These are phyloP conservation scores for Trichoderma virens DNA, from an alignment of 495 filamentous ascomycete genomes.

Conservation along the genomic window DNA sequence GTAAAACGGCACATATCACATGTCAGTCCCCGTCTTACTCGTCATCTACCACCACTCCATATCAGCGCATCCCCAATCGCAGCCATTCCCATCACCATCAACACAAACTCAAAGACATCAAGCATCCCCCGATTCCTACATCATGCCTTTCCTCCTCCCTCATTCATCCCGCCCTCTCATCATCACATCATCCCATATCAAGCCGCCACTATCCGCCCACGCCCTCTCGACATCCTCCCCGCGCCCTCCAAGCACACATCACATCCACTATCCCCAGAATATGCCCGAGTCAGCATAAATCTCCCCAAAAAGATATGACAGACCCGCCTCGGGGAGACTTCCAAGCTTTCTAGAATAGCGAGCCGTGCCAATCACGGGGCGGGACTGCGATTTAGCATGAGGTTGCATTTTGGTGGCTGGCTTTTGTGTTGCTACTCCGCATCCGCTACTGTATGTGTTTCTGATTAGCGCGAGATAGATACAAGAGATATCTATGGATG, in stretches of 20 bases:
- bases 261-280: neutral
- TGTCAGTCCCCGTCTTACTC: too few species aligned
- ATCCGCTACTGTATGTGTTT: neutral
- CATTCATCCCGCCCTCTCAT: neutral
- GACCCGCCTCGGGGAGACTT: neutral
- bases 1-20: too few species aligned
- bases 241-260: constrained; percentile 3
- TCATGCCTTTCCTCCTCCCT: neutral
- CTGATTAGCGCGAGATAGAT: neutral
- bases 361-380: neutral
- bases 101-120: neutral
- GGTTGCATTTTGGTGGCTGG: neutral
- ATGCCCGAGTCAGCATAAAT: neutral
- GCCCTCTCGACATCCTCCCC: neutral
- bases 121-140: neutral
- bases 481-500: neutral
- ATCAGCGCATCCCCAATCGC: too few species aligned
- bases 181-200: neutral
- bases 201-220: neutral
- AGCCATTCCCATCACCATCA: neutral
- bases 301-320: neutral
- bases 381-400: neutral
- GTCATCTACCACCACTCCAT: too few species aligned
- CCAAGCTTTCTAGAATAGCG: neutral
- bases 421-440: neutral